Base-by-base conservation (phyloP, 371 early-diverging fungal species). In the Haplosporangium sp. region DNA sequence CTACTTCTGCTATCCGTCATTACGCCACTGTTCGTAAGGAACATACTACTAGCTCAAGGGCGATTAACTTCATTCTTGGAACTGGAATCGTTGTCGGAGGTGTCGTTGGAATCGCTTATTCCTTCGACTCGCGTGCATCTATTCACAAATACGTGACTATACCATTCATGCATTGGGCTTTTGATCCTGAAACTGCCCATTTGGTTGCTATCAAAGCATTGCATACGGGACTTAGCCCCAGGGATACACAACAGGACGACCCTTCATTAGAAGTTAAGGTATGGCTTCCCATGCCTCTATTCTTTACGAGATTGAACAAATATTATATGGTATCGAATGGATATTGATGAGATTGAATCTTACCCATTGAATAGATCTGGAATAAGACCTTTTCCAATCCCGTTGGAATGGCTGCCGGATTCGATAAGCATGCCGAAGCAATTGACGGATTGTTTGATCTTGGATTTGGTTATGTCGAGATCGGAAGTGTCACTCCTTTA, bases 401-500 rank as follows among this genome's bases (percentile, higher is more conserved):
- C 1, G 76, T 96, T 17, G 94, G 95, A 6, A 74, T 96, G 63
- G 95, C 96, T 4, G 96, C 96, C 17, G 96, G 96, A 13, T 96
- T 89, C 67, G 95, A 95, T 84, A 96, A 96, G 85, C 87, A 96
- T 82, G 95, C 86, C 11, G 94, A 94, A 81, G 94, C 92, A 8
- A 86, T 95, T 38, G 96, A 95, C 74, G 85, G 89, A 57, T 76
- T 95, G 71, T 88, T 94, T 60, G 89, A 86, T 52, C 83, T 94
- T 61, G 96, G 96, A 17, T 96, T 95, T 78, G 96, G 94, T n/a
- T 67, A 87, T 19, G 95, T 96, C 34, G 96, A 96, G 82, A 87
- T 95, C 39, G 96, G 96, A 37, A 89, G 89, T 72, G 89, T 96
- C 27, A 95, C 96, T 6, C 96, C 96, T 3, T 65, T 82, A 67